These are phyloP conservation scores for Ascosphaera apis DNA, from an alignment of 2,329 filamentous ascomycete species.

Conservation along the genomic window DNA sequence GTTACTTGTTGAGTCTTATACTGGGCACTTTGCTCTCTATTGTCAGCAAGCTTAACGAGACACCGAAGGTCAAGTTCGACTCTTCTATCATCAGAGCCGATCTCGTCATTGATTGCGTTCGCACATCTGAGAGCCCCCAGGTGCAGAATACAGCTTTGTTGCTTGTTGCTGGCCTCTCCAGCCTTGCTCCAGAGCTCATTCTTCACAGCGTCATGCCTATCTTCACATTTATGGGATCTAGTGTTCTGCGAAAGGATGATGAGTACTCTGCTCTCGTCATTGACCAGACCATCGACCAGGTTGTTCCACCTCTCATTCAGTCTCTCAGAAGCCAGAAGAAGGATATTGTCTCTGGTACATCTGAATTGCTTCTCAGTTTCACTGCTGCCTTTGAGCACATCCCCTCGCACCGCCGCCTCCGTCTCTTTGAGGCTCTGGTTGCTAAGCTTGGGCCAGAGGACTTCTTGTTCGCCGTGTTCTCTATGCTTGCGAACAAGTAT, in stretches of 20 bases:
- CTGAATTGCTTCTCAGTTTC: conserved; percentile 84
- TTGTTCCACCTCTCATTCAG: conserved; percentile 73
- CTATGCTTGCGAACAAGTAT: conserved; percentile 80
- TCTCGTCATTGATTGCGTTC: conserved; percentile 78
- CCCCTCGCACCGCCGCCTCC: conserved; percentile 59
- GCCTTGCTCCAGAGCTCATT: conserved; percentile 71
- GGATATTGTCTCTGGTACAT: conserved; percentile 56
- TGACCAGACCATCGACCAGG: conserved; percentile 79
- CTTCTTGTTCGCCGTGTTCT: conserved; percentile 67
- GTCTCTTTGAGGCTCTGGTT: conserved; percentile 64
- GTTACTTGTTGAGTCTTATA: conserved; percentile 71
- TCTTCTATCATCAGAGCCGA: conserved; percentile 65
- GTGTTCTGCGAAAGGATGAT: conserved; percentile 74
- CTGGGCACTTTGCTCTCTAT: conserved; percentile 65
- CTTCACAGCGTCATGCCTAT: conserved; percentile 97
- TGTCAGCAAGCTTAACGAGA: conserved; percentile 46
- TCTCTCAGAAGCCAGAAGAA: conserved; percentile 60
- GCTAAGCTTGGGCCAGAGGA: conserved; percentile 68
- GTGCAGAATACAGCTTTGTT: conserved; percentile 83
- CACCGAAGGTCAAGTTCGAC: conserved; percentile 35
- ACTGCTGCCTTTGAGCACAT: conserved; percentile 93
- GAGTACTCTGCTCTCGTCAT: conserved; percentile 95
- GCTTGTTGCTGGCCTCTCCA: conserved; percentile 66
- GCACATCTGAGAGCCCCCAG: conserved; percentile 73
- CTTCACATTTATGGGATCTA: conserved; percentile 93